Base-by-base conservation (phyloP, 2,329 filamentous ascomycete genomes). In the Diaporthe amygdali region DNA sequence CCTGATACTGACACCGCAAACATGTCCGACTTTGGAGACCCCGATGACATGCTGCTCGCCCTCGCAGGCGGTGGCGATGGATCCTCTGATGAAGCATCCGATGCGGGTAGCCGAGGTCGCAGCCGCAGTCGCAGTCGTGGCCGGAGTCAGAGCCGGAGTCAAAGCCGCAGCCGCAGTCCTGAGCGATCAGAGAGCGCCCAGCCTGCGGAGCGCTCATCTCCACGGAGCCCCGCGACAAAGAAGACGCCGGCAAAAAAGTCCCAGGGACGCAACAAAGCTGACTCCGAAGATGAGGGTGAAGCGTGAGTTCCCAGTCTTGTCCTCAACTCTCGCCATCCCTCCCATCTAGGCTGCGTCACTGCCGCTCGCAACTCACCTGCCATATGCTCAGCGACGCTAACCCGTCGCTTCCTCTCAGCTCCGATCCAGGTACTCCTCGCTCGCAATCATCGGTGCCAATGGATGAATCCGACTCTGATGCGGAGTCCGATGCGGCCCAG, bases 11-110 rank as follows among this genome's bases (percentile, higher is more conserved):
- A 49, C 20, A 37, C 30, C 14, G 32, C 70, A 73, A 87, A 75
- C 78, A 97, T 97, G 95, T 93, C 94, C 70, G 94, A 96, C 79
- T 68, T 63, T 34, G 66, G 66, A 39, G 71, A 72, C 20, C 89
- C 98, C 76, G 96, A 98, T 80, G 95, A 96, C 77, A 96, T 98
- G 85, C 91, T 98, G 75, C 92, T 98, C 75, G 95, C 94, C 78
- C 91, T 98, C 75, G 96, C 95, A 68, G 96, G 94, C 77, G 94
- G 69, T 32, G 72, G 94, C 76, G 92, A 90, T 73, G 87, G 87
- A 72, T 88, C 85, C 67, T 89, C 90, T 71, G 89, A 87, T 78
- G 89, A 90, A 81, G 81, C 83, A 82, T 83, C 84, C 78, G 84
- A 85, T 82, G 85, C 85, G 77, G 82, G 83, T 77, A 86, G 89